phyloP scores from a whole-genome alignment of 2,329 filamentous ascomycete species.

The Pseudogymnoascus sp. region DNA sequence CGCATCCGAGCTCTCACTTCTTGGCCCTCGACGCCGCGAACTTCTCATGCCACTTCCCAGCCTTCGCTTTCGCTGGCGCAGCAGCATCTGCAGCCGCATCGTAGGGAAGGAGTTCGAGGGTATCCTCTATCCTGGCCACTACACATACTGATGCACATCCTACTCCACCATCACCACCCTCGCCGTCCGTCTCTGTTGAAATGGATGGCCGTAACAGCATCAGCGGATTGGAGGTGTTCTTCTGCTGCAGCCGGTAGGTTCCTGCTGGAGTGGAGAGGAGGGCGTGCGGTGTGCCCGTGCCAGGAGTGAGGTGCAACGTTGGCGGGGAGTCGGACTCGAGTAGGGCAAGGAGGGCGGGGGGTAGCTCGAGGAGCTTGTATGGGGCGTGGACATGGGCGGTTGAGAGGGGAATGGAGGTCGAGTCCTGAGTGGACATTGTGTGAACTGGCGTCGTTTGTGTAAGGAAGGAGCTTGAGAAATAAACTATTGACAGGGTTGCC shows the following conservation, averaged over 20 bases:
- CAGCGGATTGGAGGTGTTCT: slow-evolving; percentile 60
- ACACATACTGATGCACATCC: slow-evolving; percentile 35
- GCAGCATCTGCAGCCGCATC: slow-evolving; percentile 14
- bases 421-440: slow-evolving; percentile 25
- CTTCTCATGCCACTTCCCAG: slow-evolving; percentile 52
- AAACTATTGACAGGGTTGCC: background rate
- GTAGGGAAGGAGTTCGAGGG: slow-evolving; percentile 49
- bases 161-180: slow-evolving; percentile 18
- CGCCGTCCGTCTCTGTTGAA: slow-evolving; percentile 17
- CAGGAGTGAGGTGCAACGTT: slow-evolving; percentile 40
- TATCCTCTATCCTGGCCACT: slow-evolving; percentile 52
- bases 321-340: slow-evolving; percentile 48
- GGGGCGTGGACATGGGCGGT: slow-evolving; percentile 41
- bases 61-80: slow-evolving; percentile 24
- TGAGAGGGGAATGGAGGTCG: slow-evolving; percentile 41
- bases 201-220: slow-evolving; percentile 41
- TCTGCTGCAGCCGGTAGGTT: slow-evolving; percentile 53
- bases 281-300: slow-evolving; percentile 36
- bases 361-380: slow-evolving; percentile 56
- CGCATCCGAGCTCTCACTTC: slow-evolving; percentile 10
- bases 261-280: slow-evolving; percentile 44
- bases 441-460: background rate
- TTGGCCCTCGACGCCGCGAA: slow-evolving; percentile 34
- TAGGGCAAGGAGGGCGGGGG: slow-evolving; percentile 46
- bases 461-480: background rate